Base-by-base conservation (phyloP, 2,329 filamentous ascomycete genomes). In the Neonectria sp. region DNA sequence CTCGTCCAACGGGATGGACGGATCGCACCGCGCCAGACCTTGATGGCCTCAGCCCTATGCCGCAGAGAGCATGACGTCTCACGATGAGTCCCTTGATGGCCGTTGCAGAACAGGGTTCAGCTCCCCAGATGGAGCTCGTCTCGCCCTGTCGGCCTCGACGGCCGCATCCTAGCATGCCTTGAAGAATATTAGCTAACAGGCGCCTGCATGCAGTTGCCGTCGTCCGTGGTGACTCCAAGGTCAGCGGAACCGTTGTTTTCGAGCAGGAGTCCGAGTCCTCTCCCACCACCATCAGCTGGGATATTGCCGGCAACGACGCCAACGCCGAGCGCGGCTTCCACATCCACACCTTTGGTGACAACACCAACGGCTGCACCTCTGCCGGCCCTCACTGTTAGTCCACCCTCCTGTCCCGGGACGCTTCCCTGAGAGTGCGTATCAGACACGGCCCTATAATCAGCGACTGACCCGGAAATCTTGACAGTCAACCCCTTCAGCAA, bases 311-410 rank as follows among this genome's bases (percentile, higher is more conserved):
- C 85, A 88, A 98, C 86, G 95, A 98, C 82, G 80, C 95, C 85
- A 97, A 97, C 83, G 95, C 96, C 81, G 90, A 97, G 91, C 95
- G 96, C 85, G 96, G 94, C 84, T 95, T 98, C 90, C 96, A 99
- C 89, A 92, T 99, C 81, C 96, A 99, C 89, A 94, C 96, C 84
- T 99, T 97, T 80, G 96, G 96, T 83, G 96, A 98, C 90, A 98
- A 98, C 90, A 98, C 96, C 89, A 99, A 99, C 86, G 96, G 96
- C 84, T 99, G 96, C 93, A 98, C 95, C 75, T 97, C 93, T 75
- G 96, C 96, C 75, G 96, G 96, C 61, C 95, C 96, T 84, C 96
- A 99, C 89, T 99, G 95, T 97, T 87, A 82, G 93, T 86, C 15
- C 15, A 52, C 43, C 43, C 59, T 52, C 53, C 43, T 60, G 11